Base-by-base conservation (phyloP, 2,329 filamentous ascomycete genomes). In the Ceratocystis variospora region DNA sequence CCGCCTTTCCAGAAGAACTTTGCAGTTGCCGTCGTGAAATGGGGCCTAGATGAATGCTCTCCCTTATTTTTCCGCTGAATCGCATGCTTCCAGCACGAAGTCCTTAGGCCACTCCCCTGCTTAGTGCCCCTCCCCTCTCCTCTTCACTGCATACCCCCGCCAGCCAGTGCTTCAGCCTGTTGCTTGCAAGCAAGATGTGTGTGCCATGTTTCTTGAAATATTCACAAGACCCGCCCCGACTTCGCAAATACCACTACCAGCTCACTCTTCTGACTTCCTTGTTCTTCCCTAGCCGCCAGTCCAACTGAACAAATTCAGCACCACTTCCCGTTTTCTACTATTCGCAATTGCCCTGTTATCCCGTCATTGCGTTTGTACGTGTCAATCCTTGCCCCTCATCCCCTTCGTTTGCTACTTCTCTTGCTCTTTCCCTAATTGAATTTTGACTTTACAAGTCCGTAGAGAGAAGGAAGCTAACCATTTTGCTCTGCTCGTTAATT, bases 201-300 rank as follows among this genome's bases (percentile, higher is more conserved):
- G n/a, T 45, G 17, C 15, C n/a, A 45, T 64, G n/a, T 45, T 61
- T 19, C 22, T 55, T 66, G 53, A 67, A 67, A 61, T 67, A 63
- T 67, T 53, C 28, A 45, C 61, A 46, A 61, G 61, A 53, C 55
- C 66, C 66, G 57, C 66, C 66, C 66, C 66, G 62, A 67, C 62
- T 45, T 67, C 66, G 66, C 62, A 67, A 66, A 61, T 15, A 61
- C 28, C 7, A 33, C 55, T 37, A 12, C 33, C 55, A 37, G 55
- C 55, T 59, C 33, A 33, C 22, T 63, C 22, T 50, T 22, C 62
- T 33, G 4, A 25, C 31, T 50, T 61, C 31, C 19, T 46, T 28
- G n/a, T 31, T 17, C 44, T 41, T 41, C 31, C 46, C n/a, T 61
- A 57, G 22, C 50, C 59, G 53, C 31, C 12, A 50, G 44, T 65